Base-by-base conservation (phyloP, 164 flowering plant genomes). In the Saururus chinensis region DNA sequence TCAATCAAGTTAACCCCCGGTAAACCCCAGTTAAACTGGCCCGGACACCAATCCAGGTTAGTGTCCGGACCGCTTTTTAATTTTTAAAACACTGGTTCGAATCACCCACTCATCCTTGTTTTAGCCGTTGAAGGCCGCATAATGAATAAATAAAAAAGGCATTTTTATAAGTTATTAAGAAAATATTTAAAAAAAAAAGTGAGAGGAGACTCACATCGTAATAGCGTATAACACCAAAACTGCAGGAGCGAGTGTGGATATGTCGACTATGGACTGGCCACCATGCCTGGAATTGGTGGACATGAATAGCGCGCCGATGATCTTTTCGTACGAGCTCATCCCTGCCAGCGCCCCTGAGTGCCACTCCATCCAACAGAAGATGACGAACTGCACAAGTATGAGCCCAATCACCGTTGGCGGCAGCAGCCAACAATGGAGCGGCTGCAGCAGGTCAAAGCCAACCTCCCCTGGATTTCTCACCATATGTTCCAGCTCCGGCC, bases 281-380 rank as follows among this genome's bases (percentile, higher is more conserved):
- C 82, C 11, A 60, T 92, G 88, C 64, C 98, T 75, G 0, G 92
- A 51, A 60, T 83, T 89, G 3, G 70, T 76, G 0, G 65, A 51
- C 61, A 76, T 74, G 64, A 89, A 92, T 63, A 89, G 51, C 0
- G 73, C 69, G 0, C 72, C 88, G 0, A 82, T 81, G 0, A 86
- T 0, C 56, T 84, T 89, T 73, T 87, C 66, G 57, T 72, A 83
- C 21, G 57, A 10, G 68, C 19, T 80, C 70, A 89, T 41, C 6
- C 86, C 96, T 16, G 45, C 59, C 66, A 83, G 35, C 0, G 60
- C 78, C 19, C 37, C 80, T 1, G 88, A 79, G 45, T 68, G 64
- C 98, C 96, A 92, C 65, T 87, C 86, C 88, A 86, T 40, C 0
- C 60, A 35, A 41, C 81, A 84, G 40, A 87, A 82, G 7, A 89